Evolutionary conservation across 1,139 yeast species (phyloP), one percentile per base, ranked within the genome.

Genomic region (Pichia sp.): DNA sequence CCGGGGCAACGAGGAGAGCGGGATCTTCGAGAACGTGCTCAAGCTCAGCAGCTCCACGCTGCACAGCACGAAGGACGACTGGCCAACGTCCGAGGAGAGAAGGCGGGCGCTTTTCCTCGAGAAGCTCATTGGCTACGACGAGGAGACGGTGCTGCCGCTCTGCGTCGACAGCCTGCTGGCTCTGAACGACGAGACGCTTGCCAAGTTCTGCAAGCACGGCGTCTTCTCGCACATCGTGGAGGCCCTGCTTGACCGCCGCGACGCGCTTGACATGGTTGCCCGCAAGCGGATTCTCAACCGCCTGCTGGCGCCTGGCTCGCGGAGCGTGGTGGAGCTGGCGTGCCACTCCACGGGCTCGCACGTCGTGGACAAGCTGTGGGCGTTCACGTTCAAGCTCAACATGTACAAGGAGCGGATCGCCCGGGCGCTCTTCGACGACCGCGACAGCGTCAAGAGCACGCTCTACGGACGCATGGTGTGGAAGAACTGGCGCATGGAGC

Each of bases 291-390:
- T 92, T 41, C 73, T 92, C 58, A 91, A 92, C 66, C 72, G 78
- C 16, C 75, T 93, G 58, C 63, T 74, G 48, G 64, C 61, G 3
- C 80, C 80, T 55, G 58, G 51, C 9, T 30, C 51, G 16, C 16
- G 24, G 3, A 44, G 40, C 38, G 71, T 82, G 38, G 84, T 78
- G 29, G 80, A 75, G 9, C 75, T 93, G 60, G 78, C 96, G 0
- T 85, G 95, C 64, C 87, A 92, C 65, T 89, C 96, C 0, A 88
- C 90, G 61, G 98, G 96, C 0, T 91, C 97, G 2, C 98, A 92
- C 67, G 80, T 92, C 46, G 86, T 91, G 48, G 99, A 93, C 70
- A 82, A 81, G 58, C 75, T 89, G 53, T 91, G 97, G 96, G 71
- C 69, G 38, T 91, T 89, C 67, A 84, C 96, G 0, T 76, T 83